Evolutionary conservation across 306 rosid species (phyloP).

Genomic region (Medicago arabica): DNA sequence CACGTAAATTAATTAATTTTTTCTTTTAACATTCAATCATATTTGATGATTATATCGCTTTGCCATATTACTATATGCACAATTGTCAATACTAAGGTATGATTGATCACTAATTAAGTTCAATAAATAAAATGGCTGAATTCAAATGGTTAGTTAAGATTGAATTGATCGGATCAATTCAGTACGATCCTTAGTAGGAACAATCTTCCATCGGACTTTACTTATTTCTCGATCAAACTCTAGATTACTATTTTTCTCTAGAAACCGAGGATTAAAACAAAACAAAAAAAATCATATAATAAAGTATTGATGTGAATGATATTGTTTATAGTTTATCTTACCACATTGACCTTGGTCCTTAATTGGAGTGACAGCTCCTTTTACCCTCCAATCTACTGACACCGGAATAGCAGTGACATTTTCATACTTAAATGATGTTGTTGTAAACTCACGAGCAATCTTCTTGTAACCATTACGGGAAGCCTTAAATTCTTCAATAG

Average conservation of each 20-base stretch:
- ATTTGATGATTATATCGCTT: too few species aligned
- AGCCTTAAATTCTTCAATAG: constrained; percentile 45
- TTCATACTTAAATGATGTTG: constrained; percentile 44
- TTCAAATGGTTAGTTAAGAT: too few species aligned
- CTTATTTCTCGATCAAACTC: too few species aligned
- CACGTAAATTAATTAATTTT: too few species aligned
- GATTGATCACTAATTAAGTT: too few species aligned
- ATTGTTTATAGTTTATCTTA: constrained; percentile 33
- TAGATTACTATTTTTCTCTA: too few species aligned
- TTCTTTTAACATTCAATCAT: too few species aligned
- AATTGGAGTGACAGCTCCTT: constrained; percentile 53
- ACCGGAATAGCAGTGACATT: constrained; percentile 34
- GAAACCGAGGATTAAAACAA: not conserved
- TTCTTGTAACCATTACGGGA: constrained; percentile 34
- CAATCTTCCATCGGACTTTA: too few species aligned
- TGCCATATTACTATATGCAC: not conserved
- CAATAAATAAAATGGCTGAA: too few species aligned
- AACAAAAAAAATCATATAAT: too few species aligned
- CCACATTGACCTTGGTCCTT: constrained; percentile 55
- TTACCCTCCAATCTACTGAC: constrained; percentile 44
- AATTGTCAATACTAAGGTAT: not conserved
- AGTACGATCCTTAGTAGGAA: too few species aligned
- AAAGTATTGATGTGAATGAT: not conserved
- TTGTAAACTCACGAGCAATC: not conserved
- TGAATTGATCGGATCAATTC: too few species aligned